Base-by-base conservation (phyloP, 1,284 basidiomycete genomes). In the Schizopora paradoxa region DNA sequence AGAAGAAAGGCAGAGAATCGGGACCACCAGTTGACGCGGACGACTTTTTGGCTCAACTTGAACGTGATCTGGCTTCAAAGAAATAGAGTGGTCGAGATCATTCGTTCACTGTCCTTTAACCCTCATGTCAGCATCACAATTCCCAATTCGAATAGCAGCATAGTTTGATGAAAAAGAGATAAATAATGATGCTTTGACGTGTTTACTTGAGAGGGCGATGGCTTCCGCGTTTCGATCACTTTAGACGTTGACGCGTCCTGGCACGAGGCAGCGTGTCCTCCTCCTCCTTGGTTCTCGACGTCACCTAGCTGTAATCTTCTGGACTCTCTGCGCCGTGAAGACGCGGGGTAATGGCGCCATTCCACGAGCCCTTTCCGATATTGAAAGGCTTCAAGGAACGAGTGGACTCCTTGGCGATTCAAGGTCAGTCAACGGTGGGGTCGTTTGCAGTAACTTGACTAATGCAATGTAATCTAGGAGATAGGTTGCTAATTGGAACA, bases 401-500 rank as follows among this genome's bases (percentile, higher is more conserved):
- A 52, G 59, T 72, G 27, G 72, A 74, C 47, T 66, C 69, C 19
- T 50, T 74, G 29, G 58, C 68, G 22, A 66, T 77, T 5, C 76
- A 82, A 66, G 78, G 78, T 69, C 54, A 48, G 56, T 43, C 27
- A 8, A 18, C 23, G 21, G 22, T 16, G 8, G 4, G 6, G 32
- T 19, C 36, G 14, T 13, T 51, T 18, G 31, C 47, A 34, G 42
- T 28, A 28, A 6, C n/a, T 14, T n/a, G n/a, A 45, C 34, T 28
- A 32, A 14, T 32, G 32, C 51, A 46, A 51, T 27, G 6, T 23
- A 16, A 11, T 41, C 16, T 58, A 91, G 90, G 79, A 31, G 80
- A 86, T 59, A 77, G 77, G 53, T 60, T 94, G 11, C 93, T 89
- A 57, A 60, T 90, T 36, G 91, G 90, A 8, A 84, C 83, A 7